Evolutionary conservation across 257 asterid species (phyloP), one percentile per base, ranked within the genome.

Genomic region (Hygrophila difformis): DNA sequence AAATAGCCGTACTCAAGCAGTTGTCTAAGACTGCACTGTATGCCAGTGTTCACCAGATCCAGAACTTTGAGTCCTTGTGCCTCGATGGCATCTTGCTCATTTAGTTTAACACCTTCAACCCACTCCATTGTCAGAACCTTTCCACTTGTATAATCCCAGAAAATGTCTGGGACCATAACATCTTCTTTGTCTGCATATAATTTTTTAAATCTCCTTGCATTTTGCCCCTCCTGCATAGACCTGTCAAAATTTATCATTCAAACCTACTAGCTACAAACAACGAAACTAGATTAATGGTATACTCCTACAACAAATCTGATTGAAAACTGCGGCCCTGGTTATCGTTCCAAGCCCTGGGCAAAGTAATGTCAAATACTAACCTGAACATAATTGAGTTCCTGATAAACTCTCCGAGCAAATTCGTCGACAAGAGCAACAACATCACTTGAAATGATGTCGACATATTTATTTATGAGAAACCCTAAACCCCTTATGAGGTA

Each of bases 41-140:
- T 86, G 56, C 99, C 96, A 0, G 89, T 86, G 73, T 77, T 91
- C 16, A 91, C 96, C 60, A 91, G 81, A 62, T 91, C 99, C 79
- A 86, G 74, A 59, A 91, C 87, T 47, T 73, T 82, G 39, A 91
- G 92, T 71, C 99, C 99, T 68, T 82, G 99, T 23, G 94, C 62
- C 82, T 91, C 99, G 39, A 91, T 83, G 34, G 99, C 93, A 21
- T 64, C 96, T 62, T 86, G 96, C 73, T 91, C 96, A 31, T 82
- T 91, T 42, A 91, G 41, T 59, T 91, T 91, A 59, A 86, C 94
- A 35, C 99, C 96, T 66, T 91, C 95, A 56, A 91, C 82, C 99
- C 99, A 91, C 60, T 91, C 99, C 99, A 91, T 91, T 3, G 99
- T 91, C 50, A 91, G 74, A 29, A 91, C 99, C 69, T 91, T 86